Evolutionary conservation across 129 eudicot species (phyloP).

Genomic region (Flaveria bidentis): DNA sequence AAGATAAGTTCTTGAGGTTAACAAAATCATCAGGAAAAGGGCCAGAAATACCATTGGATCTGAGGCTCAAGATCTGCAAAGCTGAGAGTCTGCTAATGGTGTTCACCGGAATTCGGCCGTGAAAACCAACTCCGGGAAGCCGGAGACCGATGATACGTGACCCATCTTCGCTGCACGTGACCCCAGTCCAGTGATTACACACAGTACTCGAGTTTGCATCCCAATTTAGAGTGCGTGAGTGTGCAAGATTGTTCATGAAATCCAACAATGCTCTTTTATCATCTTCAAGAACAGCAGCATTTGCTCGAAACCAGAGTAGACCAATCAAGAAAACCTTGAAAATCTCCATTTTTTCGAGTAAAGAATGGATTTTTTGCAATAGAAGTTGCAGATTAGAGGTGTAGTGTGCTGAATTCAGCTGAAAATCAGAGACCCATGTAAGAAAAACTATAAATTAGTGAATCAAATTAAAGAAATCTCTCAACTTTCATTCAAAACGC

Average conservation of each 20-base stretch:
- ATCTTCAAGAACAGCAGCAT: slow-evolving; percentile 50
- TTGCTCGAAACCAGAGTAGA: slow-evolving; percentile 34
- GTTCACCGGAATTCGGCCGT: slow-evolving; percentile 71
- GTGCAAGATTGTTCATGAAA: slow-evolving; percentile 64
- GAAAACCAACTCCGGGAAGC: slow-evolving; percentile 84
- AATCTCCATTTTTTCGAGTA: slow-evolving; percentile 45
- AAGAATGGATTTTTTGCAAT: slow-evolving; percentile 14
- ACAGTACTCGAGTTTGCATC: slow-evolving; percentile 45
- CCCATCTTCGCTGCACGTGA: slow-evolving; percentile 71
- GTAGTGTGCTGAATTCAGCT: neutral
- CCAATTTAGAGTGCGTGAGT: slow-evolving; percentile 67
- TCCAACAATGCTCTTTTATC: slow-evolving; percentile 84
- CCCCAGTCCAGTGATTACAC: slow-evolving; percentile 87
- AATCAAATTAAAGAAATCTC: slow-evolving; percentile 7
- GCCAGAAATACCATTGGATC: slow-evolving; percentile 83
- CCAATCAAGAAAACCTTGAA: slow-evolving; percentile 48
- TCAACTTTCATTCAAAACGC: slow-evolving; percentile 26
- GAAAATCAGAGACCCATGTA: slow-evolving; percentile 20
- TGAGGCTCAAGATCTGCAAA: slow-evolving; percentile 91
- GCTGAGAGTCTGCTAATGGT: slow-evolving; percentile 72
- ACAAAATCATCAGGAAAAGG: slow-evolving; percentile 66
- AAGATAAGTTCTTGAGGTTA: slow-evolving; percentile 57
- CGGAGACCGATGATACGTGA: slow-evolving; percentile 67
- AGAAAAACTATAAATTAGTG: slow-evolving; percentile 11
- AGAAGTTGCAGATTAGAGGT: neutral